These are phyloP conservation scores for Fusarium sororula DNA, from an alignment of 2,329 filamentous ascomycete genomes.

Conservation along the genomic window DNA sequence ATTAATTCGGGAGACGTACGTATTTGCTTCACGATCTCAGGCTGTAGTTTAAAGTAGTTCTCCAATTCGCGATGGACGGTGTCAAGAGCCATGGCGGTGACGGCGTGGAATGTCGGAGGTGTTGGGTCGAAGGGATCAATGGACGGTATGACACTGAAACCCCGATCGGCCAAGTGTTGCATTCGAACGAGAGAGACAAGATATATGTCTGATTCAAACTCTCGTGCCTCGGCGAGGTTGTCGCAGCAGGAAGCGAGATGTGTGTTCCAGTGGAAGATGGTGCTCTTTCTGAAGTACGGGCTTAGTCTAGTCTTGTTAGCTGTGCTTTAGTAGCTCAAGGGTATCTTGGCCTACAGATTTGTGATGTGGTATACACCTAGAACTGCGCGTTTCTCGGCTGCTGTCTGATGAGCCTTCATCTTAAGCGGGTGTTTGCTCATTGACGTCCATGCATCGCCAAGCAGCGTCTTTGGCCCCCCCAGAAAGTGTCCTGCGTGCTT, in stretches of 20 bases:
- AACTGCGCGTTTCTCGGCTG: constrained; percentile 51
- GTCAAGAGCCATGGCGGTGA: constrained; percentile 48
- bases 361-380: constrained; percentile 53
- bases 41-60: constrained; percentile 32
- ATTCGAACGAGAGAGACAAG: constrained; percentile 47
- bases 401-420: constrained; percentile 38
- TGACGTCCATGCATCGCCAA: constrained; percentile 46
- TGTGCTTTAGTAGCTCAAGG: accelerated
- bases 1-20: constrained; percentile 8
- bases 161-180: constrained; percentile 47
- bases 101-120: constrained; percentile 33
- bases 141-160: constrained; percentile 34
- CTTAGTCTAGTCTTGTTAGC: background rate
- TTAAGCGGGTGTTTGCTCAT: constrained; percentile 27
- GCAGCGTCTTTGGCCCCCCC: constrained; percentile 41
- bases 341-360: constrained; percentile 41
- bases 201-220: constrained; percentile 46
- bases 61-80: constrained; percentile 48
- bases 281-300: constrained; percentile 45
- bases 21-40: constrained; percentile 30
- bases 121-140: constrained; percentile 38
- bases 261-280: constrained; percentile 44
- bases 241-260: constrained; percentile 50
- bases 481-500: constrained; percentile 37
- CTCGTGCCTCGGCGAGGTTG: constrained; percentile 37